Conservation (phyloP, 306 rosid species). For the Dryas alaskensis region DNA sequence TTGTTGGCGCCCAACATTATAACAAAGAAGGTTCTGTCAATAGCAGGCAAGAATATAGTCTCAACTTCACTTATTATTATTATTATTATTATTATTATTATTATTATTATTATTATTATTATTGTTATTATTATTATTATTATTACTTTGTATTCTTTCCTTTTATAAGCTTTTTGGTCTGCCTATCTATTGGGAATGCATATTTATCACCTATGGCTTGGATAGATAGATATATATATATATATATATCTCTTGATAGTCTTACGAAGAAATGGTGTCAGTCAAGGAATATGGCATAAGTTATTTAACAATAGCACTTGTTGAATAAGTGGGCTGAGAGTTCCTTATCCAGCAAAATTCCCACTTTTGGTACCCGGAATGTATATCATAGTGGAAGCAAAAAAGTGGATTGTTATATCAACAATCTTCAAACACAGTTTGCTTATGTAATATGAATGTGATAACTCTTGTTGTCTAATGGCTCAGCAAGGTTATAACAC, state of each 20-base stretch:
- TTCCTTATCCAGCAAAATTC: neutral
- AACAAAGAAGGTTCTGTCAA: slow-evolving; percentile 91
- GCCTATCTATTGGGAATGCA: neutral
- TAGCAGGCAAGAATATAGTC: slow-evolving; percentile 58
- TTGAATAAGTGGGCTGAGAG: slow-evolving; percentile 10
- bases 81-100: neutral
- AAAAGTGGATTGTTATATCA: neutral
- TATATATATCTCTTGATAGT: neutral
- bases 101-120: neutral
- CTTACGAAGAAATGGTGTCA: neutral
- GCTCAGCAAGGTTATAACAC: neutral
- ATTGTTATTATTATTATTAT: neutral
- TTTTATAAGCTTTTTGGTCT: neutral
- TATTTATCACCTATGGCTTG: neutral
- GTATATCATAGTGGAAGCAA: neutral
- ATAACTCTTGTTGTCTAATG: neutral
- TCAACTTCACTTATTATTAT: slow-evolving; percentile 1
- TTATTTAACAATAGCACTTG: neutral
- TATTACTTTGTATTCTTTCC: neutral
- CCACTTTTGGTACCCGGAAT: neutral
- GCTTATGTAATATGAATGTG: neutral
- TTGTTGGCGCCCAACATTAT: slow-evolving; percentile 90
- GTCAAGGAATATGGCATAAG: neutral
- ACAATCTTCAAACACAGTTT: neutral
- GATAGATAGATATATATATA: neutral